Percentiles rank a stretch among this genome's conserved stretches.
These are phyloP conservation scores for Quercus glauca DNA, from an alignment of 306 rosid genomes.

Conservation along the genomic window DNA sequence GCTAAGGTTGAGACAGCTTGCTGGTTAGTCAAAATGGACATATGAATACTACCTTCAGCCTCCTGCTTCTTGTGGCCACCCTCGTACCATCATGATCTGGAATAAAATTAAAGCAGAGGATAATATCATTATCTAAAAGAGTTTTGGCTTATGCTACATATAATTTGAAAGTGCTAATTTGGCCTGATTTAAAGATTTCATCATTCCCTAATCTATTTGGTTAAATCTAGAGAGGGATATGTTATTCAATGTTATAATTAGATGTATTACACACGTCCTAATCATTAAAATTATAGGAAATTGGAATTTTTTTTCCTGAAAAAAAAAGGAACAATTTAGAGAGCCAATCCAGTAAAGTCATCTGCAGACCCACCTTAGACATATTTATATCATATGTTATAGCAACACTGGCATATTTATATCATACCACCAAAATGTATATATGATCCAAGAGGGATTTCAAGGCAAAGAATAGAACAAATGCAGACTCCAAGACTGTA, in stretches of 20 bases:
- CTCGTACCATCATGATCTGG: conserved; percentile 40
- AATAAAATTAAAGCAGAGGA: not conserved
- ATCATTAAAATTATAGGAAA: not conserved
- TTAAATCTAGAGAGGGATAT: not conserved
- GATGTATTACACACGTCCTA: not conserved
- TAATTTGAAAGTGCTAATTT: not conserved
- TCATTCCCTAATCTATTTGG: too few relatives aligned
- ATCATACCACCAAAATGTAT: too few relatives aligned
- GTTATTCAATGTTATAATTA: not conserved
- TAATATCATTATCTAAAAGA: not conserved
- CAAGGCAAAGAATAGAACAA: too few relatives aligned
- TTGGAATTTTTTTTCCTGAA: not conserved
- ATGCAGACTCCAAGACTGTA: too few relatives aligned
- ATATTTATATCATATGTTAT: too few relatives aligned
- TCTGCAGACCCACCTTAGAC: not conserved
- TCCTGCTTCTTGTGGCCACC: conserved; percentile 33
- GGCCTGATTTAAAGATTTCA: too few relatives aligned
- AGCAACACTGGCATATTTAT: too few relatives aligned
- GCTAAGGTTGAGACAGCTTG: not conserved
- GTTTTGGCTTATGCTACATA: not conserved
- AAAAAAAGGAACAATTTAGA: not conserved
- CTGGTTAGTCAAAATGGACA: not conserved
- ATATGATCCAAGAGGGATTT: too few relatives aligned
- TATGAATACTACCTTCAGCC: conserved; percentile 55
- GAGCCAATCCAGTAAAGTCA: not conserved